These are phyloP conservation scores for Yamadazyma kitorensis DNA, from an alignment of 805 yeast species.

Conservation along the genomic window DNA sequence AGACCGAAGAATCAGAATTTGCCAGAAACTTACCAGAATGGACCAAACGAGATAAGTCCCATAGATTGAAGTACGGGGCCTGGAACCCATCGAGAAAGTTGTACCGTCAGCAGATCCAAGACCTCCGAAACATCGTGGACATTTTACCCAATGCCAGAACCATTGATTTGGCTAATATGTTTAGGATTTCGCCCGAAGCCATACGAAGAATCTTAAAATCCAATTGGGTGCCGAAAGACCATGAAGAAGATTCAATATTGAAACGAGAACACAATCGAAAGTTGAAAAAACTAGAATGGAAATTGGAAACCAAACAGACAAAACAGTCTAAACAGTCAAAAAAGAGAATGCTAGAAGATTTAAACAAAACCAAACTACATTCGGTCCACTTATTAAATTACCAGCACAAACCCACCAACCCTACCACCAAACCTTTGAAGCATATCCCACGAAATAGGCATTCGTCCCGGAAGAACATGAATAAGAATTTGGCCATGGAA, in stretches of 20 bases:
- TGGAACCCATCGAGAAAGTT: constrained; percentile 72
- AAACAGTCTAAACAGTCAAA: too few species aligned
- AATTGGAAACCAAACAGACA: too few species aligned
- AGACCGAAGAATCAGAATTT: constrained; percentile 5
- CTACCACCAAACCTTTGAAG: too few species aligned
- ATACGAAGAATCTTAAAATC: constrained; percentile 76
- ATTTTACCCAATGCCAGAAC: constrained; percentile 61
- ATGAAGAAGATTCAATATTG: constrained; percentile 45
- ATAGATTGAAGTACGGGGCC: constrained; percentile 57
- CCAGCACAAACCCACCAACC: too few species aligned
- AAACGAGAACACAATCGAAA: constrained; percentile 47
- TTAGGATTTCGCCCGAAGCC: constrained; percentile 76
- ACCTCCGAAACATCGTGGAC: constrained; percentile 54
- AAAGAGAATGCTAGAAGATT: too few species aligned
- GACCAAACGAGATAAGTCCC: constrained; percentile 64
- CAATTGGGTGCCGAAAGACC: constrained; percentile 65
- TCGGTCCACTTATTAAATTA: too few species aligned
- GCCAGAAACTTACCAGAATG: constrained; percentile 43
- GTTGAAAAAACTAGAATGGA: constrained; percentile 1
- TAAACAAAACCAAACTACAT: too few species aligned
- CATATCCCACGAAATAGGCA: too few species aligned
- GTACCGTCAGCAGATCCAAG: constrained; percentile 66
- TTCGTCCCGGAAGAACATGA: too few species aligned
- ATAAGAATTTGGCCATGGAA: too few species aligned
- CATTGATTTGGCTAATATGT: constrained; percentile 58